phyloP scores from a whole-genome alignment of 2,329 filamentous ascomycete species.

The Rhinocladiella mackenziei region DNA sequence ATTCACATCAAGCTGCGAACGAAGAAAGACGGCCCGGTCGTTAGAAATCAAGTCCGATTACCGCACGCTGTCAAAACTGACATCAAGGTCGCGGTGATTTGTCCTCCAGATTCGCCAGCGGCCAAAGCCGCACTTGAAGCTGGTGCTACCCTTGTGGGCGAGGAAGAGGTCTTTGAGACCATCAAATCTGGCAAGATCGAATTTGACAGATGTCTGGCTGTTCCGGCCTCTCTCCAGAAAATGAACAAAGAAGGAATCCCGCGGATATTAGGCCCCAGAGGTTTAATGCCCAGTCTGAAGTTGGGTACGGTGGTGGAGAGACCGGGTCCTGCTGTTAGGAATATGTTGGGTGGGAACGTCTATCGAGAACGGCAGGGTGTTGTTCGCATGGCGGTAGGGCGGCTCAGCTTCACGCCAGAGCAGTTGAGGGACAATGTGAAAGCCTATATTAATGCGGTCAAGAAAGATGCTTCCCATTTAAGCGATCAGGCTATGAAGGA shows the following conservation, averaged over 20 bases:
- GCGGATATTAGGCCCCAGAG: slow-evolving; percentile 77
- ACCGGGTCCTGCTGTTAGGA: slow-evolving; percentile 67
- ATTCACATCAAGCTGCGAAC: slow-evolving; percentile 77
- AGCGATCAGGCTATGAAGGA: slow-evolving; percentile 61
- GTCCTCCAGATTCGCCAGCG: slow-evolving; percentile 70
- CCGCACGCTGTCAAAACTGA: slow-evolving; percentile 88
- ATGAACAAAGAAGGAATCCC: slow-evolving; percentile 78
- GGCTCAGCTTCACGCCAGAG: slow-evolving; percentile 82
- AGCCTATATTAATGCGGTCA: slow-evolving; percentile 69
- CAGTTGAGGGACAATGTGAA: slow-evolving; percentile 82
- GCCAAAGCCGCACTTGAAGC: slow-evolving; percentile 70
- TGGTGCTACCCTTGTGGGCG: slow-evolving; percentile 78
- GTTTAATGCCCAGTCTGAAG: slow-evolving; percentile 88
- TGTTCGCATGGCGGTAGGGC: slow-evolving; percentile 83
- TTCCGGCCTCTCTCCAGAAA: slow-evolving; percentile 69
- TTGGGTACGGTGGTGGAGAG: slow-evolving; percentile 83
- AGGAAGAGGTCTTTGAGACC: slow-evolving; percentile 77
- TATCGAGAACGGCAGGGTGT: slow-evolving; percentile 85
- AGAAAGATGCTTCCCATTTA: slow-evolving; percentile 67
- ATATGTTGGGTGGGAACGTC: slow-evolving; percentile 76
- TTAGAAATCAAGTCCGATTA: slow-evolving; percentile 82
- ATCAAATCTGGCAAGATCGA: slow-evolving; percentile 73
- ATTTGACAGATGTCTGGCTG: slow-evolving; percentile 87
- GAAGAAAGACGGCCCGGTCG: slow-evolving; percentile 75
- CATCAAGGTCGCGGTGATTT: slow-evolving; percentile 84